Conservation (phyloP, 1,284 basidiomycete genomes). For the Ceratobasidium sp. region DNA sequence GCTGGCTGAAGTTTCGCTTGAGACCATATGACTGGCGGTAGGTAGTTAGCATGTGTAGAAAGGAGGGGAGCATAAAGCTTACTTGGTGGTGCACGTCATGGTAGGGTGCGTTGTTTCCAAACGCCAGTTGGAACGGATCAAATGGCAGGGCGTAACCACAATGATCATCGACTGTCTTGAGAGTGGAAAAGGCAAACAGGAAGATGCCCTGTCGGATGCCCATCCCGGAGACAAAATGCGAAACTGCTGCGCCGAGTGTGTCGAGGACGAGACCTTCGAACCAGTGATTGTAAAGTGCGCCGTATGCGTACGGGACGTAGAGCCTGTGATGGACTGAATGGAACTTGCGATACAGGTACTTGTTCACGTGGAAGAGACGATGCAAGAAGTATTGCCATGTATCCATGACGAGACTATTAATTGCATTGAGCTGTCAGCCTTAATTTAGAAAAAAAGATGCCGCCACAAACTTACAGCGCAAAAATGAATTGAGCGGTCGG, state of each 20-base stretch:
- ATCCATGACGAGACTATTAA: slow-evolving; percentile 88
- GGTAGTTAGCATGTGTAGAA: slow-evolving; percentile 30
- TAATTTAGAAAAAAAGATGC: slow-evolving; percentile 33
- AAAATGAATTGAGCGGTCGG: slow-evolving; percentile 81
- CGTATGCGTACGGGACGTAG: slow-evolving; percentile 97
- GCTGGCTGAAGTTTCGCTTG: slow-evolving; percentile 96
- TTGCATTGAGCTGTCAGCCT: slow-evolving; percentile 14
- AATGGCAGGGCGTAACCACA: slow-evolving; percentile 92
- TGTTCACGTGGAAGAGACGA: slow-evolving; percentile 91
- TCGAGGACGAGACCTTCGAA: slow-evolving; percentile 95
- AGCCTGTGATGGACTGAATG: slow-evolving; percentile 97
- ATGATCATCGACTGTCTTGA: slow-evolving; percentile 98
- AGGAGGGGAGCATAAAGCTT: slow-evolving; percentile 50
- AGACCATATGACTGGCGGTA: slow-evolving; percentile 81
- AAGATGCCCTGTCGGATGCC: slow-evolving; percentile 86
- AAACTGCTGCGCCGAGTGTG: slow-evolving; percentile 82
- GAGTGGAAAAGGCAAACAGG: slow-evolving; percentile 85
- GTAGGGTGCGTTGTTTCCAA: slow-evolving; percentile 94
- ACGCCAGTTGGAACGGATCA: slow-evolving; percentile 89
- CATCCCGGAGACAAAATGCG: slow-evolving; percentile 79
- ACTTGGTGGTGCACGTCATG: slow-evolving; percentile 98
- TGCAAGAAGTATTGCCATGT: slow-evolving; percentile 99
- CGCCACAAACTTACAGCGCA: slow-evolving; percentile 78
- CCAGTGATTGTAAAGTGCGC: slow-evolving; percentile 98
- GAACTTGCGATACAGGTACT: slow-evolving; percentile 90